Base-by-base conservation (phyloP, 2,329 filamentous ascomycete species). In the Coniochaeta hoffmannii region DNA sequence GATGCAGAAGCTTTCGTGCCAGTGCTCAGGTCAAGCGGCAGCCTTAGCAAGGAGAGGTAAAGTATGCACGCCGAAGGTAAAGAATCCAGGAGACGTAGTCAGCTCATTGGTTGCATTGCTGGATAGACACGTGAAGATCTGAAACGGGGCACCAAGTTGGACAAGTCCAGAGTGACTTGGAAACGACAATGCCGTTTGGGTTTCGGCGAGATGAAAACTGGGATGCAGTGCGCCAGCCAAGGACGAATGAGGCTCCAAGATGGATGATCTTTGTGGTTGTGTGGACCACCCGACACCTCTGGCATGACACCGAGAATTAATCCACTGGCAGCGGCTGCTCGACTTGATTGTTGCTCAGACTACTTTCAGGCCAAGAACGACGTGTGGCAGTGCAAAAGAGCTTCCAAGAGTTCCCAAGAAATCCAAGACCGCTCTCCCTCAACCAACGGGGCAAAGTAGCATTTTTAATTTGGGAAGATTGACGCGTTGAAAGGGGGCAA, bases 161-260 rank as follows among this genome's bases (percentile, higher is more conserved):
- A 46, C 41, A 46, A 28, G 3, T 46, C 14, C 19, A 24, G 14
- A 46, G 19, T 46, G 22, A 46, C 41, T 46, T 46, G 41, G 41
- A 10, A 10, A 46, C 22, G 15, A 46, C 41, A 46, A 46, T 46
- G 41, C 41, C 41, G 41, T 46, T 46, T 28, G 19, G n/a, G 41
- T 46, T 46, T 46, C 41, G 41, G 36, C 41, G 41, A 28, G 24
- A 46, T 46, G 41, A 46, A 46, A 46, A 46, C 41, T 46, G 41
- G n/a, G 41, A 46, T 4, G 41, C 41, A 7, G 41, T 46, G 41
- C 41, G 24, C 38, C n/a, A 19, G 3, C 4, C 10, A 10, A 46
- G 41, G 41, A 12, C 41, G 41, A 46, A 46, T 46, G 41, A n/a
- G 41, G 41, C 22, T 28, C 41, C 41, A 19, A 24, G 10, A 46